Evolutionary conservation across 106 monocot genomes (phyloP).

Genomic region (Platanthera zijinensis): DNA sequence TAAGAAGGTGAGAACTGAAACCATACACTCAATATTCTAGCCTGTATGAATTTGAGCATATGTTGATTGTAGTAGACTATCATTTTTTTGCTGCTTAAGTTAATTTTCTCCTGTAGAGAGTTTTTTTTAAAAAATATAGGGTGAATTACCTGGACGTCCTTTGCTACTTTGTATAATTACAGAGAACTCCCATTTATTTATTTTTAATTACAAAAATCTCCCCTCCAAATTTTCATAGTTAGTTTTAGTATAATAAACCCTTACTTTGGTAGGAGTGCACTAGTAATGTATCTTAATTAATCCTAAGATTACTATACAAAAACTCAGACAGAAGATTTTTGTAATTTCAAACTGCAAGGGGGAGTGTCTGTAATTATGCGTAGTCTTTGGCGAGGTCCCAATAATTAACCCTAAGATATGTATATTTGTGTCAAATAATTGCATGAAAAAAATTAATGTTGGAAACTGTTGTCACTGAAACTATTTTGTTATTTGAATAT

Average conservation of each 20-base stretch:
- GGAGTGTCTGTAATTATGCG: too few relatives aligned
- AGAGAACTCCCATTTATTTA: neutral
- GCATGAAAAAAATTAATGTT: too few relatives aligned
- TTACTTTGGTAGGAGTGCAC: neutral
- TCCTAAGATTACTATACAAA: neutral
- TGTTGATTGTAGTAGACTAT: neutral
- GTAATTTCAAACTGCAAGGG: too few relatives aligned
- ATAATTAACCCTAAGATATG: too few relatives aligned
- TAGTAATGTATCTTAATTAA: neutral
- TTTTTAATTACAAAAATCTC: neutral
- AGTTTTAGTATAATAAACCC: neutral
- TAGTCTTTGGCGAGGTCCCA: too few relatives aligned
- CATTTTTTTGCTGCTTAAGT: neutral
- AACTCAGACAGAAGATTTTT: too few relatives aligned
- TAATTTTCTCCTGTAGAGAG: neutral
- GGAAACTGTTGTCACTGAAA: too few relatives aligned
- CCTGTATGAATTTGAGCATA: neutral
- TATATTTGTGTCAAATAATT: too few relatives aligned
- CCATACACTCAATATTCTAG: neutral
- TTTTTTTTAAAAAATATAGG: neutral
- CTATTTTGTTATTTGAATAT: too few relatives aligned
- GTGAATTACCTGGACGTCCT: neutral
- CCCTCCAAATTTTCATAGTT: neutral
- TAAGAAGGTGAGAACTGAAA: neutral
- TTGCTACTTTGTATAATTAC: neutral